phyloP scores from a whole-genome alignment of 768 basidiomycete genomes.

The Leccinum variicolor region DNA sequence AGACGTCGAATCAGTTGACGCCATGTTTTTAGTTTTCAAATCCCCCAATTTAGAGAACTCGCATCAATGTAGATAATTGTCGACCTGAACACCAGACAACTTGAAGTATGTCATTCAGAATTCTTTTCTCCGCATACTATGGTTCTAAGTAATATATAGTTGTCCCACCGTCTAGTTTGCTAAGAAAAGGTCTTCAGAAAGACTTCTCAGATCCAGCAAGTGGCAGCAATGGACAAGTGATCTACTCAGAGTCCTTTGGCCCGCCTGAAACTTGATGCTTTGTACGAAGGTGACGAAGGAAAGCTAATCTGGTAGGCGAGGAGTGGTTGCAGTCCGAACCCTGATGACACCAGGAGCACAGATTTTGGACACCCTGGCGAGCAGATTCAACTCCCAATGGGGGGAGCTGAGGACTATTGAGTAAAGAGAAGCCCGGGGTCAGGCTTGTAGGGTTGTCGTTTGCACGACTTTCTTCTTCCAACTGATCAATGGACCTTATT shows the following conservation, averaged over 20 bases:
- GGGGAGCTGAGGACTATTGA: neutral
- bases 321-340: conserved; percentile 4
- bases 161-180: neutral
- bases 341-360: conserved; percentile 13
- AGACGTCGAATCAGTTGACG: neutral
- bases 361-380: neutral
- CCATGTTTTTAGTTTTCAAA: neutral
- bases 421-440: neutral
- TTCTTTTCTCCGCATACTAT: too few relatives aligned
- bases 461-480: neutral
- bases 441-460: neutral
- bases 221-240: conserved; percentile 9
- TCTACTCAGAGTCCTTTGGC: neutral
- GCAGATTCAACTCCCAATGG: neutral
- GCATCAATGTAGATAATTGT: neutral
- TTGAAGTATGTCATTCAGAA: neutral
- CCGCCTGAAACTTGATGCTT: conserved; percentile 5
- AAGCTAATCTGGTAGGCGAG: neutral
- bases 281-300: conserved; percentile 17
- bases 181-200: neutral
- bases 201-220: neutral
- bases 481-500: neutral
- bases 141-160: neutral
- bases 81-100: neutral
- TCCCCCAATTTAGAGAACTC: too few relatives aligned